phyloP scores from a whole-genome alignment of 805 yeast genomes.

The Lipomyces starkeyi region DNA sequence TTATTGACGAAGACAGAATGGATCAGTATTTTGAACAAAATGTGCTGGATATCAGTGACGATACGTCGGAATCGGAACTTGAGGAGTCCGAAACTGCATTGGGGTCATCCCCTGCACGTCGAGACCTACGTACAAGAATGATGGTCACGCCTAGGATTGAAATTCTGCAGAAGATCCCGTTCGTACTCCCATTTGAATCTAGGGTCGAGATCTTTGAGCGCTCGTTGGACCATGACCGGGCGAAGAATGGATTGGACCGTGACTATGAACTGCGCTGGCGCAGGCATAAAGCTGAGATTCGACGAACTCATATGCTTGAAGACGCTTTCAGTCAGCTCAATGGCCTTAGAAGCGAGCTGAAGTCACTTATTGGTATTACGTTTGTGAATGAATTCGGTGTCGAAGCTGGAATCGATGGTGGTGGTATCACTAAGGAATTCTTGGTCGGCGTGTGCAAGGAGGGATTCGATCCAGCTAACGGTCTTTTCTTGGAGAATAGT shows the following conservation, averaged over 20 bases:
- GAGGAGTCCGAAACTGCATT: constrained; percentile 40
- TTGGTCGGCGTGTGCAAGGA: constrained; percentile 72
- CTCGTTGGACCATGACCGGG: constrained; percentile 62
- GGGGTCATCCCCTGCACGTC: constrained; percentile 18
- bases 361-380: constrained; percentile 63
- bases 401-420: constrained; percentile 96
- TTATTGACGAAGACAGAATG: constrained; percentile 52
- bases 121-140: constrained; percentile 17
- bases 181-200: constrained; percentile 74
- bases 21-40: constrained; percentile 36
- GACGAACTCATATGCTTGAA: constrained; percentile 71
- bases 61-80: constrained; percentile 31
- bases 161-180: constrained; percentile 71
- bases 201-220: constrained; percentile 76
- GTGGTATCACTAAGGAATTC: constrained; percentile 92
- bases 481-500: constrained; percentile 53
- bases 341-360: constrained; percentile 61
- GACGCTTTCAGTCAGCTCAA: constrained; percentile 74
- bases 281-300: constrained; percentile 56
- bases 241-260: constrained; percentile 35
- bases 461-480: constrained; percentile 58
- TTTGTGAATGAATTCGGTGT: constrained; percentile 75
- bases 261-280: constrained; percentile 33
- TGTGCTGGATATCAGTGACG: constrained; percentile 28
- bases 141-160: constrained; percentile 48